phyloP scores from a whole-genome alignment of 2,329 filamentous ascomycete genomes.

The Aspergillus sojae region DNA sequence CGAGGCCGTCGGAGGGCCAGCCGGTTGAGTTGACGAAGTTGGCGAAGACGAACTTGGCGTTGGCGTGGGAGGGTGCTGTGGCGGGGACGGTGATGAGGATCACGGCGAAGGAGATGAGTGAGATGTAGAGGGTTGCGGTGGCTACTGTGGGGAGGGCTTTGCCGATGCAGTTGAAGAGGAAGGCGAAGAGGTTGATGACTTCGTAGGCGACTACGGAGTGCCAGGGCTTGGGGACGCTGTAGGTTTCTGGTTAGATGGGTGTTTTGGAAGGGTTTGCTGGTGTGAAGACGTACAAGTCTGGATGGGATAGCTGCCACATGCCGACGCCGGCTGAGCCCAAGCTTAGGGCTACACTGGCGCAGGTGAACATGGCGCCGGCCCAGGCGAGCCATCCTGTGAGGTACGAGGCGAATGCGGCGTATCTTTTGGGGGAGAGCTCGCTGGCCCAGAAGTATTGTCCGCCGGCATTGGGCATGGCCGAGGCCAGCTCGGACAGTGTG shows the following conservation, averaged over 20 bases:
- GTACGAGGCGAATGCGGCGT: constrained; percentile 50
- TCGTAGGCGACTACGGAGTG: constrained; percentile 50
- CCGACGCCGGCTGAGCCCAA: constrained; percentile 53
- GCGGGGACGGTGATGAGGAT: constrained; percentile 54
- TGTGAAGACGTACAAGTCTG: constrained; percentile 50
- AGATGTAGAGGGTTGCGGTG: constrained; percentile 48
- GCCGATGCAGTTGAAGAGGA: constrained; percentile 51
- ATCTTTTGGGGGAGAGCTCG: constrained; percentile 49
- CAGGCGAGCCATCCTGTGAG: constrained; percentile 56
- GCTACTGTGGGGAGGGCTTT: constrained; percentile 41
- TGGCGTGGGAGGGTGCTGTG: constrained; percentile 46
- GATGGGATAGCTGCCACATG: constrained; percentile 55
- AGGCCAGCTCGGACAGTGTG: constrained; percentile 51
- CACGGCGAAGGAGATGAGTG: constrained; percentile 51
- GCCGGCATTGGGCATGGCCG: constrained; percentile 53
- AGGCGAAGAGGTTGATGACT: constrained; percentile 50
- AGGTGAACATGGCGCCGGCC: constrained; percentile 57
- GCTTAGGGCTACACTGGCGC: constrained; percentile 54
- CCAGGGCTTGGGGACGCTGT: constrained; percentile 35
- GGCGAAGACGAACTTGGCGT: constrained; percentile 54
- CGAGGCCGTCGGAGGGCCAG: constrained; percentile 50
- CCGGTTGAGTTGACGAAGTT: constrained; percentile 57
- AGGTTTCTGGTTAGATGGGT: background rate
- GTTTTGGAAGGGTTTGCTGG: background rate
- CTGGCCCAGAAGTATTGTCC: constrained; percentile 57